Percentiles rank a stretch among this genome's conserved stretches.
Conservation (phyloP, 116 monocot species). For the Dioscorea cayenensis region DNA sequence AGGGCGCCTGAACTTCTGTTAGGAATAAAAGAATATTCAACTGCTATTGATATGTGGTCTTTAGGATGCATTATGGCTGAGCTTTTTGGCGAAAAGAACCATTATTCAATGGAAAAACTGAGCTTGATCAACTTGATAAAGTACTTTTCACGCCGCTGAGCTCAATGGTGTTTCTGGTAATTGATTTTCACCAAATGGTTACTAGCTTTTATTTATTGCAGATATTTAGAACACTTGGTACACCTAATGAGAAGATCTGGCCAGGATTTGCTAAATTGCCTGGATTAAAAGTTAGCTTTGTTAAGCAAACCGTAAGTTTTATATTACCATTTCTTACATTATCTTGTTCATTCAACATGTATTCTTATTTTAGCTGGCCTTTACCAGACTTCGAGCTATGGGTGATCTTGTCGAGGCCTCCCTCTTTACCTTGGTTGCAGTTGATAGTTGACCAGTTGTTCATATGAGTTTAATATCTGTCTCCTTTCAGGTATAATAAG, state of each 20-base stretch:
- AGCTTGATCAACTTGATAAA: constrained; percentile 64
- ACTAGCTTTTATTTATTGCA: constrained; percentile 7
- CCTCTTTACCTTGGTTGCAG: constrained; percentile 3
- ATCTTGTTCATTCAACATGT: background rate
- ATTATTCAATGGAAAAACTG: constrained; percentile 52
- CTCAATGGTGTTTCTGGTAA: background rate
- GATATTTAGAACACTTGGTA: constrained; percentile 64
- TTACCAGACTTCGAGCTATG: constrained; percentile 14
- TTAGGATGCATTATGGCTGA: constrained; percentile 81
- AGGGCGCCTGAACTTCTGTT: constrained; percentile 72
- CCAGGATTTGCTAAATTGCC: constrained; percentile 56
- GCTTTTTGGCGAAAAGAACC: constrained; percentile 54
- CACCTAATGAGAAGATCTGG: constrained; percentile 60
- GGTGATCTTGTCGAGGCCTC: constrained; percentile 14
- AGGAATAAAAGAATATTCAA: constrained; percentile 62
- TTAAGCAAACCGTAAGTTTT: constrained; percentile 52
- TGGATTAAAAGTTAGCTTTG: constrained; percentile 40
- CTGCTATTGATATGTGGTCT: constrained; percentile 81
- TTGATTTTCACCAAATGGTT: background rate
- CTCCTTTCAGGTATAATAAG: constrained; percentile 37
- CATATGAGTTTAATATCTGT: background rate
- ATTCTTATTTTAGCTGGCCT: constrained; percentile 4
- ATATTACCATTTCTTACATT: background rate
- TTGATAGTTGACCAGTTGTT: constrained; percentile 9
- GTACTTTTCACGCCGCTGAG: constrained; percentile 9